Conservation (phyloP, 2,329 filamentous ascomycete genomes). For the Trematosphaeria pertusa region DNA sequence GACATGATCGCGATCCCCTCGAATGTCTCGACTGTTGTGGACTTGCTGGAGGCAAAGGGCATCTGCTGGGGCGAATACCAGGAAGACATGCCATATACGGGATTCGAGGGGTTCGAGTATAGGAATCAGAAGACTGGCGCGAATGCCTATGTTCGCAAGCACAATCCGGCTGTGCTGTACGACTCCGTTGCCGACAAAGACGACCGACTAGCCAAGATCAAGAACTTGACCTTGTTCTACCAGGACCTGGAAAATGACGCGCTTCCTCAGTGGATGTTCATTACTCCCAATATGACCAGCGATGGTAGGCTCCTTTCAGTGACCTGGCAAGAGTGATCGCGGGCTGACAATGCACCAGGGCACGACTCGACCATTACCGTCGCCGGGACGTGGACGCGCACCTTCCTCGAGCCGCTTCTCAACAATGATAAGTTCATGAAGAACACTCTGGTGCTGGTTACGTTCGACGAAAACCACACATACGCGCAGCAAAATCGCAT, state of each 20-base stretch:
- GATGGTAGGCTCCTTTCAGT: no score
- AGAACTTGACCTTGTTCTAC: conserved; percentile 75
- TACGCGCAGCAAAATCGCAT: conserved; percentile 73
- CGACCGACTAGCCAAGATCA: conserved; percentile 71
- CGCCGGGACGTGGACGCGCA: conserved; percentile 71
- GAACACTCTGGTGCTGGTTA: conserved; percentile 76
- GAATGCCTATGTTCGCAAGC: conserved; percentile 84
- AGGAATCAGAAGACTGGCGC: conserved; percentile 70
- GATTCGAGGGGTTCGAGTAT: conserved; percentile 67
- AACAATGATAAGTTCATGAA: conserved; percentile 74
- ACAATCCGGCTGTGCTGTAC: conserved; percentile 72
- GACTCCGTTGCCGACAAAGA: conserved; percentile 67
- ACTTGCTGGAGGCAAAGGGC: conserved; percentile 52
- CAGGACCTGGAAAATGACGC: conserved; percentile 29
- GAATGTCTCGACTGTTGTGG: conserved; percentile 50
- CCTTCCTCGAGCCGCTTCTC: conserved; percentile 74
- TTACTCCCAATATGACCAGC: conserved; percentile 72
- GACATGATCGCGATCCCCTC: conserved; percentile 59
- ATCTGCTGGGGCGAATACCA: conserved; percentile 69
- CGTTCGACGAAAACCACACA: conserved; percentile 78
- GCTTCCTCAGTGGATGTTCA: conserved; percentile 43
- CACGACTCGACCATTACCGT: conserved; percentile 76
- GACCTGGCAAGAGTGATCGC: no score
- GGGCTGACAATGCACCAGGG: no score
- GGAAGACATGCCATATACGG: conserved; percentile 77